Evolutionary conservation across 768 basidiomycete species (phyloP).

Genomic region (Auricularia sp.): DNA sequence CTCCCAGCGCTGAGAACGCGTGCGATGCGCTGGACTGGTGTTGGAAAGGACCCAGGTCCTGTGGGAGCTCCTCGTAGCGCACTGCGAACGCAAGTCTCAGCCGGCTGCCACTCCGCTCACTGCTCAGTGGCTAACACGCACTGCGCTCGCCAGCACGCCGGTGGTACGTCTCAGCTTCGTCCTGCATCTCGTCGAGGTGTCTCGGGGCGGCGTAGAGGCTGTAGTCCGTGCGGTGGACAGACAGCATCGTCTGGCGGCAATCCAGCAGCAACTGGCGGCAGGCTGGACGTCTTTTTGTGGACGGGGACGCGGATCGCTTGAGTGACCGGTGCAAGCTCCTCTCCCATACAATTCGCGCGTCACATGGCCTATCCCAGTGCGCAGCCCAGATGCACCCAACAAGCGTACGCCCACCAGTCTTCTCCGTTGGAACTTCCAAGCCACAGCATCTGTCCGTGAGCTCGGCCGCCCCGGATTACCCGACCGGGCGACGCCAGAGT

Average conservation of each 20-base stretch:
- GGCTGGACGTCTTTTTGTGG: neutral
- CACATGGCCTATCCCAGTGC: neutral
- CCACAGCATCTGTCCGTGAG: neutral
- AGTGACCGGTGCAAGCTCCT: neutral
- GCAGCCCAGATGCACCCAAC: neutral
- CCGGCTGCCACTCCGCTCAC: neutral
- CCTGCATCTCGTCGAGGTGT: neutral
- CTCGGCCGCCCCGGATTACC: neutral
- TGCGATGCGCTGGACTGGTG: neutral
- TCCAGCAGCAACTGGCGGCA: neutral
- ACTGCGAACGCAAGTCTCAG: neutral
- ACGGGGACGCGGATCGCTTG: neutral
- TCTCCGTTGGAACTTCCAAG: neutral
- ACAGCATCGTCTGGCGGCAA: neutral
- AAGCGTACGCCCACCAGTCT: neutral
- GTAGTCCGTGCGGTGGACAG: neutral
- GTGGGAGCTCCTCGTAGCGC: neutral
- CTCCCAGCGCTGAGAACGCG: neutral
- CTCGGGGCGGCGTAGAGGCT: too few species aligned
- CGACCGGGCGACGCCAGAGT: neutral
- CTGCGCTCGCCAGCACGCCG: neutral
- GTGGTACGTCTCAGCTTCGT: neutral
- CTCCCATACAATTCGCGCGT: neutral
- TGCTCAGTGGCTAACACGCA: neutral
- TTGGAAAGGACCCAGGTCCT: neutral